Evolutionary conservation across 495 filamentous ascomycete species (phyloP).

Genomic region (Talaromyces proteolyticus): DNA sequence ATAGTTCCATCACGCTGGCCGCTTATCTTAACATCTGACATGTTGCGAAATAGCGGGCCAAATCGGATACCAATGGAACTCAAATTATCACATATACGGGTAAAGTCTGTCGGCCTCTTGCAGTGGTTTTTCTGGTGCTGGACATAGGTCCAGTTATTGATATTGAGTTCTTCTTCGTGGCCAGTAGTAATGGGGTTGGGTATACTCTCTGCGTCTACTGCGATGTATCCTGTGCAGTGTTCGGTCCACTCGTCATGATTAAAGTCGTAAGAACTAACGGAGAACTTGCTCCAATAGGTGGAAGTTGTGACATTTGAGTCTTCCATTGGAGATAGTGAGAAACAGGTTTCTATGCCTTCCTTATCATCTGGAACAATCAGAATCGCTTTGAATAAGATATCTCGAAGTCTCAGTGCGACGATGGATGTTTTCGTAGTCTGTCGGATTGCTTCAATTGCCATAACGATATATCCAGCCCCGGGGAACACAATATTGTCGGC

Average conservation of each 20-base stretch:
- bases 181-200: no score
- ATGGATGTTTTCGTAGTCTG: constrained; percentile 4
- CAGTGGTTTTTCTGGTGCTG: no score
- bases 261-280: no score
- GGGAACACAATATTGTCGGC: constrained; percentile 37
- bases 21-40: constrained; percentile 11
- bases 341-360: neutral
- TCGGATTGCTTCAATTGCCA: constrained; percentile 22
- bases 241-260: no score
- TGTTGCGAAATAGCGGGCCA: constrained; percentile 19
- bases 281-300: no score
- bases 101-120: neutral
- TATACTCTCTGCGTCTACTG: no score
- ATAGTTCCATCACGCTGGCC: constrained; percentile 2
- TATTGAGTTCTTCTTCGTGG: no score
- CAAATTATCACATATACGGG: neutral
- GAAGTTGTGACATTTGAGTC: no score
- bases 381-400: constrained; percentile 34
- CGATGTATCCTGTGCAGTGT: no score
- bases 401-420: constrained; percentile 20
- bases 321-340: no score
- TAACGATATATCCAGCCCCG: constrained; percentile 12
- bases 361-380: constrained; percentile 23
- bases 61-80: constrained; percentile 8
- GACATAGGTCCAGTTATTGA: no score